Conservation (phyloP, 768 basidiomycete genomes). For the Trametes punicea region DNA sequence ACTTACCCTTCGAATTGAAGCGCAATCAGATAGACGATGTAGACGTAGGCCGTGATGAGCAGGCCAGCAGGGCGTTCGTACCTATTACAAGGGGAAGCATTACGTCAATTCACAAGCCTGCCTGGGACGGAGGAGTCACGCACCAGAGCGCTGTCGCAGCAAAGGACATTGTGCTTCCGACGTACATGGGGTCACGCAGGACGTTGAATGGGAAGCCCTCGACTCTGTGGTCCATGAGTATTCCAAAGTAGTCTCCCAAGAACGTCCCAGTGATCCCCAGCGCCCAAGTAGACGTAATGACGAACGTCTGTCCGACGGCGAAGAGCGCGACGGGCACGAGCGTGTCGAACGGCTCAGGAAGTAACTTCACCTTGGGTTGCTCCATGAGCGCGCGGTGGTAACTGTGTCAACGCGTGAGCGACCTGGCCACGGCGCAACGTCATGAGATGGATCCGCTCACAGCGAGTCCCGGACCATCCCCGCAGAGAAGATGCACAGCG, state of each 20-base stretch:
- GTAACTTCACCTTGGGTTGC: slow-evolving; percentile 67
- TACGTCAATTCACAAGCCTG: neutral
- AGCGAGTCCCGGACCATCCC: slow-evolving; percentile 84
- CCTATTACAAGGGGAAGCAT: slow-evolving; percentile 39
- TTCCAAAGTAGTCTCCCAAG: slow-evolving; percentile 81
- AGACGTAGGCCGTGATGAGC: slow-evolving; percentile 75
- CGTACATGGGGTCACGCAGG: slow-evolving; percentile 93
- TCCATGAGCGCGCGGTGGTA: slow-evolving; percentile 72
- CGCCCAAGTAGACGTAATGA: slow-evolving; percentile 84
- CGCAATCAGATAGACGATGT: slow-evolving; percentile 80
- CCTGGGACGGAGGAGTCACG: slow-evolving; percentile 25
- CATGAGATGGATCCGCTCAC: slow-evolving; percentile 43
- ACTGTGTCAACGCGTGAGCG: slow-evolving; percentile 36
- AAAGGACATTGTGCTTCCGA: slow-evolving; percentile 91
- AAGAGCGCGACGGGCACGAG: slow-evolving; percentile 61
- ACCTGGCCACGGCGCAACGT: neutral
- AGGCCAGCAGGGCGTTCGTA: slow-evolving; percentile 85
- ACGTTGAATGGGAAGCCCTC: slow-evolving; percentile 97
- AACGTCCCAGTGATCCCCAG: slow-evolving; percentile 94
- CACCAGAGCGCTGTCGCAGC: slow-evolving; percentile 83
- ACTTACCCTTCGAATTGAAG: slow-evolving; percentile 87
- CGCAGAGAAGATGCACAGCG: slow-evolving; percentile 77
- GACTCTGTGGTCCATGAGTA: slow-evolving; percentile 85
- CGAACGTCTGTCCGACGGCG: slow-evolving; percentile 74
- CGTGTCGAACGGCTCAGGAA: slow-evolving; percentile 64